Evolutionary conservation across 2,329 filamentous ascomycete genomes (phyloP).

Genomic region (Tolypocladium sp.): DNA sequence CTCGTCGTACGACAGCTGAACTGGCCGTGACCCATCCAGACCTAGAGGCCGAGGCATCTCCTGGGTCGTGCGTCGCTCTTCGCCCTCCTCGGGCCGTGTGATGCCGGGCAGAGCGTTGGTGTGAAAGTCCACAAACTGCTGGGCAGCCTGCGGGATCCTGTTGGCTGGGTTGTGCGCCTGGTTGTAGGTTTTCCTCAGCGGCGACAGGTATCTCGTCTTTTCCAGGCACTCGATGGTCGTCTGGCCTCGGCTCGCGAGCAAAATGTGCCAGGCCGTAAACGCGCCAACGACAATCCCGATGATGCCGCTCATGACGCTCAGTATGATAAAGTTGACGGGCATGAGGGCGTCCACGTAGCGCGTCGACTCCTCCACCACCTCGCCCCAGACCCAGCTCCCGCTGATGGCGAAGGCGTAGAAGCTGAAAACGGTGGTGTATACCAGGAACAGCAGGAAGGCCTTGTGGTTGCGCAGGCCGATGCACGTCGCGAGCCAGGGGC

Average conservation of each 20-base stretch:
- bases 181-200: conserved; percentile 61
- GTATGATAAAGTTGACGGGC: conserved; percentile 84
- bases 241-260: conserved; percentile 67
- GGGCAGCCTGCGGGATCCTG: conserved; percentile 44
- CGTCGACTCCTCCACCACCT: conserved; percentile 63
- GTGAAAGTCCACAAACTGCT: conserved; percentile 73
- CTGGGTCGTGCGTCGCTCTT: conserved; percentile 35
- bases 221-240: conserved; percentile 96
- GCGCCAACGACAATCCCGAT: conserved; percentile 82
- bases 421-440: conserved; percentile 83
- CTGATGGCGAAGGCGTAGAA: conserved; percentile 72
- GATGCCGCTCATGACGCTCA: conserved; percentile 80
- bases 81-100: conserved; percentile 74
- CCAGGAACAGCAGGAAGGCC: conserved; percentile 82
- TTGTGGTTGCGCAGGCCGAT: conserved; percentile 95
- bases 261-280: conserved; percentile 88
- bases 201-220: conserved; percentile 87
- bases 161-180: conserved; percentile 47
- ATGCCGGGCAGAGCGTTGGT: conserved; percentile 73
- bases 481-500: conserved; percentile 94
- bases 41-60: conserved; percentile 1
- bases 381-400: conserved; percentile 73
- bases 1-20: conserved; percentile 43
- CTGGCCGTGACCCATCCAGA: conserved; percentile 24
- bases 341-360: conserved; percentile 67